Evolutionary conservation across 768 basidiomycete species (phyloP).

Genomic region (Fomitopsis serialis): DNA sequence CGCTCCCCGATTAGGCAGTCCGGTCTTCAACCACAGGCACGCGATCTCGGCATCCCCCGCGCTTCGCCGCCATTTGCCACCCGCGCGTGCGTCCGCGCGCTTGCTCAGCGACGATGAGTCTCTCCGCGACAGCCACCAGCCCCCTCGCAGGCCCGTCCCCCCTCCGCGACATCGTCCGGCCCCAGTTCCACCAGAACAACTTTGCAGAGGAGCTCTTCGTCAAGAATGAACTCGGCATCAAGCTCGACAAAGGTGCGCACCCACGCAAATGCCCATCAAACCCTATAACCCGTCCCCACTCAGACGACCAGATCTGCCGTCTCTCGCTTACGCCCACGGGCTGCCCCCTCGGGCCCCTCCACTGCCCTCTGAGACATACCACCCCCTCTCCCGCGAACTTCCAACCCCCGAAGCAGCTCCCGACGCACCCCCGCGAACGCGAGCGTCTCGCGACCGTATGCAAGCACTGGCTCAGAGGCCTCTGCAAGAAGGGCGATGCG

Average conservation of each 20-base stretch:
- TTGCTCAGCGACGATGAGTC: conserved; percentile 1
- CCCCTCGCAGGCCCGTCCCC: conserved; percentile 27
- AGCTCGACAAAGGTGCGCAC: conserved; percentile 80
- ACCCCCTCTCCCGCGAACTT: conserved; percentile 86
- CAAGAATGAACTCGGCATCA: conserved; percentile 78
- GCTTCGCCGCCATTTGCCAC: neutral
- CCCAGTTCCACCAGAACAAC: conserved; percentile 94
- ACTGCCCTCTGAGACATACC: conserved; percentile 92
- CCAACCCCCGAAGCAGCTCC: conserved; percentile 76
- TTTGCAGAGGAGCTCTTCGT: conserved; percentile 76
- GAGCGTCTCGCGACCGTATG: conserved; percentile 90
- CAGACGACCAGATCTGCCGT: conserved; percentile 94
- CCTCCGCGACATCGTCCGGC: conserved; percentile 61
- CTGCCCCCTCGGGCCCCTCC: conserved; percentile 86
- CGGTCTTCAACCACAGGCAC: too few relatives aligned
- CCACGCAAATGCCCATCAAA: neutral
- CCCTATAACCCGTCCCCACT: conserved; percentile 3
- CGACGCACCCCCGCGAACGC: conserved; percentile 77
- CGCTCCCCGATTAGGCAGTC: too few relatives aligned
- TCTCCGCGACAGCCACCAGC: conserved; percentile 16
- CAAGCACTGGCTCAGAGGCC: conserved; percentile 96
- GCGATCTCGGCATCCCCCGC: too few relatives aligned
- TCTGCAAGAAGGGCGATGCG: conserved; percentile 96
- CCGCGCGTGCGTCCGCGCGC: too few relatives aligned
- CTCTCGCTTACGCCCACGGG: conserved; percentile 75